These are phyloP conservation scores for Fusarium sp. DNA, from an alignment of 2,329 filamentous ascomycete genomes.

Conservation along the genomic window DNA sequence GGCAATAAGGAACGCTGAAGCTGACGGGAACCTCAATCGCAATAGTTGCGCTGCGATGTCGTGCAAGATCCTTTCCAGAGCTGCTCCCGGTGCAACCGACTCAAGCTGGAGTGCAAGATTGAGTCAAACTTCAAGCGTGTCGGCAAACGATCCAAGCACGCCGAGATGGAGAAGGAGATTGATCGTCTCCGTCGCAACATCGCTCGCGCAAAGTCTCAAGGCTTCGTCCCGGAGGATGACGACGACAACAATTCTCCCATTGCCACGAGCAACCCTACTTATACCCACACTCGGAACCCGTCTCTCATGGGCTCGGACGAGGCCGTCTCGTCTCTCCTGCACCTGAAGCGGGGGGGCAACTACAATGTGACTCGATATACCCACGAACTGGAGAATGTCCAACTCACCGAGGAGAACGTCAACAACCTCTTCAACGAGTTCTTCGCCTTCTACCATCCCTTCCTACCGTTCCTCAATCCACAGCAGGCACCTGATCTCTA, in stretches of 20 bases:
- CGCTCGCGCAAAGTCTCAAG: conserved; percentile 72
- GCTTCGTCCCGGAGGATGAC: conserved; percentile 70
- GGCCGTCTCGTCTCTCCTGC: conserved; percentile 76
- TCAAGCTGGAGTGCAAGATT: conserved; percentile 88
- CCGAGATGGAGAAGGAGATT: conserved; percentile 89
- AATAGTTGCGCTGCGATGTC: conserved; percentile 85
- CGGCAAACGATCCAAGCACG: conserved; percentile 86
- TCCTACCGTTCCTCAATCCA: conserved; percentile 81
- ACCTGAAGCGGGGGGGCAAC: conserved; percentile 76
- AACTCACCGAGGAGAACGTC: conserved; percentile 75
- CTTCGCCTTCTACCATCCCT: conserved; percentile 83
- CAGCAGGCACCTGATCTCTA: conserved; percentile 79
- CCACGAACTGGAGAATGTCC: conserved; percentile 74
- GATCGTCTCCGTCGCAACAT: conserved; percentile 76
- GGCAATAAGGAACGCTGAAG: not conserved
- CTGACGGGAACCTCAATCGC: conserved; percentile 26
- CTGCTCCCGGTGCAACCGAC: conserved; percentile 83
- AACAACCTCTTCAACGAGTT: conserved; percentile 80
- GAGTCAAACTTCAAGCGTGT: conserved; percentile 90
- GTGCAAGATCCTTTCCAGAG: conserved; percentile 84
- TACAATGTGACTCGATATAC: conserved; percentile 73
- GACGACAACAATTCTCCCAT: conserved; percentile 74
- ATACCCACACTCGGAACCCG: conserved; percentile 74
- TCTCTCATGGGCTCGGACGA: conserved; percentile 79
- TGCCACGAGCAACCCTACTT: conserved; percentile 65